Base-by-base conservation (phyloP, 75 land plant species). In the Cupressus sempervirens region DNA sequence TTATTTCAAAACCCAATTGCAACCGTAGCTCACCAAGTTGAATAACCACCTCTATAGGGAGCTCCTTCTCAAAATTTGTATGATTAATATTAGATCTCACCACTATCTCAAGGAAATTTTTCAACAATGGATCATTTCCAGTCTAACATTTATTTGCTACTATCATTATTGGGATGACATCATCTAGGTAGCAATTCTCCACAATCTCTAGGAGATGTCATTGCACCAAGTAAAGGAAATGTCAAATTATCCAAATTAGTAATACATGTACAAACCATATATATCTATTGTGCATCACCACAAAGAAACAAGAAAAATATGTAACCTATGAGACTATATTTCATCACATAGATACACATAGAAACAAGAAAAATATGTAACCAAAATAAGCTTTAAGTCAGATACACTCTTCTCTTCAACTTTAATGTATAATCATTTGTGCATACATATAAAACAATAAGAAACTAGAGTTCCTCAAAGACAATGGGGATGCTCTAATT, bases 121-220 rank as follows among this genome's bases (percentile, higher is more conserved):
- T 32, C 9, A 88, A 83, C n/a, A 97, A 86, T 52, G 85, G 85
- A 76, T 83, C 86, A 79, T 45, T 79, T 41, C 81, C 50, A 16
- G 67, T 86, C 58, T 89, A 70, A 45, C 90, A 89, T 38, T 85
- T 83, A 35, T 76, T 86, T 16, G 95, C 93, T 74, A 89, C 94
- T 26, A 36, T 40, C 53, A 94, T 88, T 52, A 97, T 91, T 11
- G 91, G 93, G 48, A 96, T 88, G 40, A 97, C 89, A 87, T 96
- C 95, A 43, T 97, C 99, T 29, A 88, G 90, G 53, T 85, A 83
- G 41, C 92, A 91, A 76, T 89, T 90, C 2, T 88, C 94, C 46
- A 94, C 89, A 74, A 92, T 87, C 53, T 91, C 90, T 12, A 88
- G 84, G 45, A 97, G 91, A 40, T 90, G 93, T 8, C 97, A 86